Conservation (phyloP, 75 land plant genomes). For the Pinus albicaulis region DNA sequence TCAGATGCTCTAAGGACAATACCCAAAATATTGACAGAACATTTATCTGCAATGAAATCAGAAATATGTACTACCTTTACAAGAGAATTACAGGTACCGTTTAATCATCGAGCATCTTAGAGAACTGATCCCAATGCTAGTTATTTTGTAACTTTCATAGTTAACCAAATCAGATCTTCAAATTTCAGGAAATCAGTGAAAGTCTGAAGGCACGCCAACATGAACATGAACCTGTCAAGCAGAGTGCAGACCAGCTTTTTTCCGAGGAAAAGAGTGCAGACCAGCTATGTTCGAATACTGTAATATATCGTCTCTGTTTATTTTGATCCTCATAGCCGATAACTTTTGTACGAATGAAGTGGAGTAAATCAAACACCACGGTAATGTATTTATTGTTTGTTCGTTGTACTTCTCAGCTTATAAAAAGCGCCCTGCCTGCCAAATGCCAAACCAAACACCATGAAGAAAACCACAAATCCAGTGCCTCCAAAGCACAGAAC, state of each 20-base stretch:
- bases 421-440: neutral
- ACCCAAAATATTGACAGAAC: constrained; percentile 22
- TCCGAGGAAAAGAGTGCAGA: neutral
- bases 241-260: neutral
- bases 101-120: neutral
- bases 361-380: neutral
- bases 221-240: neutral
- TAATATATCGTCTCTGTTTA: neutral
- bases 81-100: constrained; percentile 34
- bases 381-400: neutral
- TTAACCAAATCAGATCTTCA: neutral
- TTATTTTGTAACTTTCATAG: neutral
- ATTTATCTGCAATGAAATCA: constrained; percentile 19
- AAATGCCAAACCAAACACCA: neutral
- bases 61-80: constrained; percentile 16
- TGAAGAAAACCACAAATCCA: neutral
- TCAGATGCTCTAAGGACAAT: constrained; percentile 21
- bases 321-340: neutral
- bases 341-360: neutral
- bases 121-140: neutral
- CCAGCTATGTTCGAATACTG: neutral
- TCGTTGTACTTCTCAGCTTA: neutral
- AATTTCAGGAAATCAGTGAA: neutral
- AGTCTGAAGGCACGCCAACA: neutral
- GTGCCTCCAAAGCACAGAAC: neutral